Evolutionary conservation across 768 basidiomycete genomes (phyloP).

Genomic region (Lentinula lateritia): DNA sequence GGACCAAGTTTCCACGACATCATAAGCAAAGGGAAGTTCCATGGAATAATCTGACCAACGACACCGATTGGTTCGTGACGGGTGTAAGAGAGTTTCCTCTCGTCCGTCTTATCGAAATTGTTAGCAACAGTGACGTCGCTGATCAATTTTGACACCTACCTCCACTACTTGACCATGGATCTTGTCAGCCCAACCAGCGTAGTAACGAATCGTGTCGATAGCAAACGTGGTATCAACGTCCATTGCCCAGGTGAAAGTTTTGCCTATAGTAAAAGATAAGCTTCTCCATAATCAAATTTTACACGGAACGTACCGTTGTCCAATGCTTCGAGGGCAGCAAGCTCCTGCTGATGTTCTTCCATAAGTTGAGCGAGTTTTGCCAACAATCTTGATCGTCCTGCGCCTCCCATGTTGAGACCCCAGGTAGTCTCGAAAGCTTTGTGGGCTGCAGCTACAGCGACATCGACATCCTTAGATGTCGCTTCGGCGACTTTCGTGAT

Average conservation of each 20-base stretch:
- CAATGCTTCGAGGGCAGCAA: constrained; percentile 41
- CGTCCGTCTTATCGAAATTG: constrained; percentile 8
- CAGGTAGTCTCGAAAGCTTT: constrained; percentile 32
- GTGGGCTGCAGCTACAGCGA: constrained; percentile 56
- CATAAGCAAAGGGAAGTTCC: constrained; percentile 26
- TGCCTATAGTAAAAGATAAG: constrained; percentile 13
- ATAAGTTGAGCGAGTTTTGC: constrained; percentile 43
- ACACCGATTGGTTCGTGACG: constrained; percentile 58
- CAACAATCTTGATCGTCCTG: constrained; percentile 31
- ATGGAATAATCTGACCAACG: constrained; percentile 39
- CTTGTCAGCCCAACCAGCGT: constrained; percentile 53
- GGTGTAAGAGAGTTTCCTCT: constrained; percentile 49
- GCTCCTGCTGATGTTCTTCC: constrained; percentile 35
- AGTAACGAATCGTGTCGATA: constrained; percentile 36
- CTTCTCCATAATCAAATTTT: too few species aligned
- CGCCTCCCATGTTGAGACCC: constrained; percentile 35
- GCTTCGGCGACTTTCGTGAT: constrained; percentile 48
- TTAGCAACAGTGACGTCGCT: background rate
- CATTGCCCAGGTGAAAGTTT: constrained; percentile 15
- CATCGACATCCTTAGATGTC: constrained; percentile 55
- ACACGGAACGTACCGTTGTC: constrained; percentile 27
- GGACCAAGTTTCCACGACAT: constrained; percentile 58
- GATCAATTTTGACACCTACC: background rate
- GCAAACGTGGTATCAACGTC: constrained; percentile 14
- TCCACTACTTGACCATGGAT: constrained; percentile 36